These are phyloP conservation scores for Castanopsis chinensis DNA, from an alignment of 306 rosid genomes.

Conservation along the genomic window DNA sequence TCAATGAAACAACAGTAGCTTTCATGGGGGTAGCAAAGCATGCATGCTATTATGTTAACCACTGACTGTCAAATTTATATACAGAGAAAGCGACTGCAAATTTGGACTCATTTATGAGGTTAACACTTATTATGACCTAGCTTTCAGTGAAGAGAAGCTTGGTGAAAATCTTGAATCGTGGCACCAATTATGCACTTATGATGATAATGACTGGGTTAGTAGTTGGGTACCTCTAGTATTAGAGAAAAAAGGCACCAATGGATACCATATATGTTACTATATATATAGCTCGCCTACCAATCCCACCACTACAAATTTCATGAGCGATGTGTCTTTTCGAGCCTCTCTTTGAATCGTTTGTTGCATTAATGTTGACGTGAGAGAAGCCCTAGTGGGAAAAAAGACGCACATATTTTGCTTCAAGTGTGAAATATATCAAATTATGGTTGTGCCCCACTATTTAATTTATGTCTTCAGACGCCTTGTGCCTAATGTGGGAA, in stretches of 20 bases:
- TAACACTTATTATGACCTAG: background rate
- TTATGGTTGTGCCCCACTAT: background rate
- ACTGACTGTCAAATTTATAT: background rate
- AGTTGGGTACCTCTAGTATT: background rate
- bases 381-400: constrained; percentile 17
- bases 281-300: constrained; percentile 20
- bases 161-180: background rate
- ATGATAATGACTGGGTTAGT: constrained; percentile 26
- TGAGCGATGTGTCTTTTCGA: background rate
- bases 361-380: constrained; percentile 24
- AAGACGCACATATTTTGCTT: background rate
- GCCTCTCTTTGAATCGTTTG: constrained; percentile 20
- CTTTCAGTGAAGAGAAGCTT: background rate
- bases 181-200: background rate
- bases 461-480: background rate
- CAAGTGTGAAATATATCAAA: background rate
- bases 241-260: constrained; percentile 19
- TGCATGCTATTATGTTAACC: background rate
- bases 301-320: constrained; percentile 10
- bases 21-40: background rate
- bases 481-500: constrained; percentile 2
- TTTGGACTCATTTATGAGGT: background rate
- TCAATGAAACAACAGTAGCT: background rate
- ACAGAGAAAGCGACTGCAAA: background rate
- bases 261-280: constrained; percentile 11